phyloP scores from a whole-genome alignment of 257 asterid species.

The Apocynum venetum region DNA sequence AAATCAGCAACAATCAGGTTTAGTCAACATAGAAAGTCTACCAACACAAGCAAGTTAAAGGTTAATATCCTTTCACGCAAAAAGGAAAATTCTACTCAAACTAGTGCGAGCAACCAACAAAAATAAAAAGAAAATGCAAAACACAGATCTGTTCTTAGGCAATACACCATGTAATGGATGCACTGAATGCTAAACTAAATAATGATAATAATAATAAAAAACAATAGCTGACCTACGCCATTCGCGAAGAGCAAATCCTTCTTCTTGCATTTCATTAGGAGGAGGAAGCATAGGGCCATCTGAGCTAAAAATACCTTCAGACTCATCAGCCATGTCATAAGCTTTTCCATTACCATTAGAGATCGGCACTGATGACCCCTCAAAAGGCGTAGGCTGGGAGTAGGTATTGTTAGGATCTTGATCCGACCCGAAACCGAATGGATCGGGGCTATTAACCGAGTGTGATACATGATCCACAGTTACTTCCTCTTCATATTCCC shows the following conservation, averaged over 20 bases:
- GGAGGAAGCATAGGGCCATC: conserved; percentile 88
- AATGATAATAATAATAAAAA: too few species aligned
- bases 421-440: conserved; percentile 59
- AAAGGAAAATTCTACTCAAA: background rate
- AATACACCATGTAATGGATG: background rate
- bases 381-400: conserved; percentile 32
- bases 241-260: conserved; percentile 80
- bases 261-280: conserved; percentile 75
- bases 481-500: conserved; percentile 56
- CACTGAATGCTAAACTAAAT: background rate
- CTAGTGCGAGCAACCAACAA: background rate
- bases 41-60: background rate
- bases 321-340: conserved; percentile 44
- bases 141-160: background rate
- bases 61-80: background rate
- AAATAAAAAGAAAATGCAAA: background rate
- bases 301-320: conserved; percentile 70
- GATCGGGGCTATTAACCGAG: conserved; percentile 57
- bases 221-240: conserved; percentile 71
- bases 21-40: background rate
- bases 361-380: conserved; percentile 45
- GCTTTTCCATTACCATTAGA: conserved; percentile 65
- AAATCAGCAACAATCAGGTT: background rate
- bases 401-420: conserved; percentile 21
- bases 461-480: conserved; percentile 51